Conservation (phyloP, 148 eudicot species). For the Fagopyrum esculentum region DNA sequence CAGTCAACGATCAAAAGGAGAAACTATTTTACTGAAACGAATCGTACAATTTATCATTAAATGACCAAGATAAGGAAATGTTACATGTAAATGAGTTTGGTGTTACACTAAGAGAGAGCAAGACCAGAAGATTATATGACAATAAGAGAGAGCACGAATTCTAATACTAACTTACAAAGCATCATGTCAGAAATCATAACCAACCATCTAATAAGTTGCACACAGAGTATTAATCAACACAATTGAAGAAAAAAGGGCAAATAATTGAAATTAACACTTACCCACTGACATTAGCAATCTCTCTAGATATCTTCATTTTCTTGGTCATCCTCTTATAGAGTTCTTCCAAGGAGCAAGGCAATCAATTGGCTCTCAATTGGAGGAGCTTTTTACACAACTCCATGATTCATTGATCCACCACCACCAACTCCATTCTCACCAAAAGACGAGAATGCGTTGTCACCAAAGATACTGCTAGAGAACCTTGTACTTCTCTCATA, state of each 20-base stretch:
- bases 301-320: conserved; percentile 88
- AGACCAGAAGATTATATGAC: too few relatives aligned
- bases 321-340: conserved; percentile 67
- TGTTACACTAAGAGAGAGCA: too few relatives aligned
- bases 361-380: conserved; percentile 58
- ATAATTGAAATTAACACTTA: conserved; percentile 17
- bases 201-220: too few relatives aligned
- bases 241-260: neutral
- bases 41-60: too few relatives aligned
- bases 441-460: neutral
- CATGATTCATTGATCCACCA: neutral
- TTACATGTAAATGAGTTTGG: too few relatives aligned
- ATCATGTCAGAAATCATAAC: too few relatives aligned
- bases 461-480: neutral
- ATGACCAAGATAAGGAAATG: too few relatives aligned
- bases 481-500: conserved; percentile 19
- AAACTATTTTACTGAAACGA: too few relatives aligned
- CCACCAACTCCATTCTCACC: conserved; percentile 9
- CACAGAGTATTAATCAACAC: neutral
- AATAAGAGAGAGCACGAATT: too few relatives aligned
- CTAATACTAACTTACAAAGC: too few relatives aligned
- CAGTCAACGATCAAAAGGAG: too few relatives aligned
- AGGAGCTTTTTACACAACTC: conserved; percentile 36
- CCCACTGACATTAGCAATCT: conserved; percentile 55
- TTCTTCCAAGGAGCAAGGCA: conserved; percentile 72